Evolutionary conservation across 78 protist genomes (phyloP), one percentile per base, ranked within the genome.

Genomic region (Andalucia godoyi): DNA sequence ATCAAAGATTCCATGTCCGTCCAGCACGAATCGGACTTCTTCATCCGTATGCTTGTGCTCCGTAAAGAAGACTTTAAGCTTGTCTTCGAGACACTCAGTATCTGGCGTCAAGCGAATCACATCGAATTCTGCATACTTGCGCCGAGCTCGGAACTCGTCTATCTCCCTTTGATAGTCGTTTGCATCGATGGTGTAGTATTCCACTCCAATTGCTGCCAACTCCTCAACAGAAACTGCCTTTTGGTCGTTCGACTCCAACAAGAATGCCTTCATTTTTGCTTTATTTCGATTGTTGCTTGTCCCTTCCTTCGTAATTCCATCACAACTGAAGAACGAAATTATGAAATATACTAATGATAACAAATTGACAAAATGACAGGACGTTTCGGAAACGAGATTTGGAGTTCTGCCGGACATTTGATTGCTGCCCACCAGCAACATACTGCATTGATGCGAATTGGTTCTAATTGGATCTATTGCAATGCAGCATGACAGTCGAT

Each of bases 1-100:
- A 68, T 89, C 94, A 62, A 89, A 89, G 73, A 74, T 79, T 34
- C 94, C 94, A 32, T 67, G 10, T 30, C 94, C 94, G 10, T 69
- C 88, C 12, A 66, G n/a, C 50, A 83, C 64, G 81, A 76, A 79
- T 37, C 94, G 85, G 64, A 89, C 79, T 57, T 89, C 94, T 42
- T 89, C 94, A 41, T 83, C 89, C 25, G 80, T 90, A 64, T 89
- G 94, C 38, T 84, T 53, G 46, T 89, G 94, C 81, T 87, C 93
- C 37, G 62, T 66, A 59, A 79, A 81, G 79, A 87, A 87, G 10
- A 43, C 67, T 57, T 79, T 79, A 46, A 81, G 30, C 49, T 79
- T 81, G 27, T 32, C 75, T n/a, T 76, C 87, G 23, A 66, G 46
- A 70, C 52, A 43, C 80, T 80, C 46, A 85, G 70, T 76, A 29